Conservation (phyloP, 73 alveolate genomes). For the Paramecium caudatum region DNA sequence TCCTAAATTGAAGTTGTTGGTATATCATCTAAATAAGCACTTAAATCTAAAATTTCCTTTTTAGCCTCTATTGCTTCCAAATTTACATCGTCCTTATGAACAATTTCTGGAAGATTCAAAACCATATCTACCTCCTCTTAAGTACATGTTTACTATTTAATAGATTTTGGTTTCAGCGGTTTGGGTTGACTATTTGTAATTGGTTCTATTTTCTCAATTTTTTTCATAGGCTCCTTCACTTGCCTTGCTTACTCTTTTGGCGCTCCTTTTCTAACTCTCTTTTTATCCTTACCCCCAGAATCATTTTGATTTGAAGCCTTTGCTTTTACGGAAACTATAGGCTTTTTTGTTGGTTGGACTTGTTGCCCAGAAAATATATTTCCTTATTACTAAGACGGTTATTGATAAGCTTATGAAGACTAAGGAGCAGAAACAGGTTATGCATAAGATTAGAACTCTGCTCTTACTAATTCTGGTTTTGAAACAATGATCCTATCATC, state of each 20-base stretch:
- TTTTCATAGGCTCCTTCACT: conserved; percentile 32
- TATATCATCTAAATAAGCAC: conserved; percentile 48
- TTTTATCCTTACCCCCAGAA: conserved; percentile 33
- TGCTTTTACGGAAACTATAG: conserved; percentile 15
- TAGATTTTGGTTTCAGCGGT: not conserved
- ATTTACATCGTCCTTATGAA: conserved; percentile 8
- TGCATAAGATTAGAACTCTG: not conserved
- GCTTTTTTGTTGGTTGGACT: conserved; percentile 41
- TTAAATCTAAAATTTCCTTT: conserved; percentile 47
- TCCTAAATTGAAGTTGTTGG: conserved; percentile 19
- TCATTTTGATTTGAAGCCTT: conserved; percentile 2
- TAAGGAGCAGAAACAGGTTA: not conserved
- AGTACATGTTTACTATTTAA: not conserved
- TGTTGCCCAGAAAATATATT: not conserved
- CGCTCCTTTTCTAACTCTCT: conserved; percentile 75
- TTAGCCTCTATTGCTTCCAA: conserved; percentile 32
- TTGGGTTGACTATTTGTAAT: not conserved
- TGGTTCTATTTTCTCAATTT: not conserved
- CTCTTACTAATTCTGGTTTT: conserved; percentile 49
- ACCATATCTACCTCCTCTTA: conserved; percentile 65
- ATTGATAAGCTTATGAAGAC: not conserved
- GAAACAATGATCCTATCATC: not conserved
- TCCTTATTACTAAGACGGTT: not conserved
- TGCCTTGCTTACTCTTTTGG: conserved; percentile 59
- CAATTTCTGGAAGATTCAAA: conserved; percentile 66